Conservation (phyloP, 805 yeast genomes). For the Ogataea pilisensis region DNA sequence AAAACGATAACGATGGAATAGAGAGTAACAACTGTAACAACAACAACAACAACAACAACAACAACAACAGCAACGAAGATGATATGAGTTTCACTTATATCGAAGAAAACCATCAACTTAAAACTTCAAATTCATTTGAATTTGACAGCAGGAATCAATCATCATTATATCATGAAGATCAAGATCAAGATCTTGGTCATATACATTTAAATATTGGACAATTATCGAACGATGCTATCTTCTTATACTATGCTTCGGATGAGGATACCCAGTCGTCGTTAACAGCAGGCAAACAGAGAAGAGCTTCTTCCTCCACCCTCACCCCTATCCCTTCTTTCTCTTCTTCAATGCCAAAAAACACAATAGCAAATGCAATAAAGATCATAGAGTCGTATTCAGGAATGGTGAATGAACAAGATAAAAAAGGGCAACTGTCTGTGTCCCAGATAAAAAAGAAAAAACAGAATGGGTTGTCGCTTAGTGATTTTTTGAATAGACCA, state of each 20-base stretch:
- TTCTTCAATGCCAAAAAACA: neutral
- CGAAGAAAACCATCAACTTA: conserved; percentile 18
- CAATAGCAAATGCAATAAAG: neutral
- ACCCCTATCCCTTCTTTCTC: too few species aligned
- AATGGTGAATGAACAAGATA: conserved; percentile 15
- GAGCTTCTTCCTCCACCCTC: neutral
- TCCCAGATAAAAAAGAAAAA: conserved; percentile 5
- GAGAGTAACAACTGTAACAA: too few species aligned
- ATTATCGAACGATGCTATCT: conserved; percentile 19
- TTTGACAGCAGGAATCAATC: neutral
- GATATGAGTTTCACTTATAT: conserved; percentile 21
- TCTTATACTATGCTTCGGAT: conserved; percentile 7
- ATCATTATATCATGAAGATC: neutral
- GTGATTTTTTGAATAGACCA: conserved; percentile 13
- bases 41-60: too few species aligned
- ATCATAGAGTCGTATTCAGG: conserved; percentile 20
- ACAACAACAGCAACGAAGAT: too few species aligned
- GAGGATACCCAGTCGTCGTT: neutral
- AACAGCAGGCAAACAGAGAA: neutral
- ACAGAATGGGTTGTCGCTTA: conserved; percentile 1
- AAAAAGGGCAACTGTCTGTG: conserved; percentile 15
- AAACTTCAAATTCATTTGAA: neutral
- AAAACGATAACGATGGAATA: too few species aligned
- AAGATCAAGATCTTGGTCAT: conserved; percentile 2
- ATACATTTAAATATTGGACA: conserved; percentile 11